Conservation (phyloP, 2,329 filamentous ascomycete genomes). For the Colletotrichum caudatum region DNA sequence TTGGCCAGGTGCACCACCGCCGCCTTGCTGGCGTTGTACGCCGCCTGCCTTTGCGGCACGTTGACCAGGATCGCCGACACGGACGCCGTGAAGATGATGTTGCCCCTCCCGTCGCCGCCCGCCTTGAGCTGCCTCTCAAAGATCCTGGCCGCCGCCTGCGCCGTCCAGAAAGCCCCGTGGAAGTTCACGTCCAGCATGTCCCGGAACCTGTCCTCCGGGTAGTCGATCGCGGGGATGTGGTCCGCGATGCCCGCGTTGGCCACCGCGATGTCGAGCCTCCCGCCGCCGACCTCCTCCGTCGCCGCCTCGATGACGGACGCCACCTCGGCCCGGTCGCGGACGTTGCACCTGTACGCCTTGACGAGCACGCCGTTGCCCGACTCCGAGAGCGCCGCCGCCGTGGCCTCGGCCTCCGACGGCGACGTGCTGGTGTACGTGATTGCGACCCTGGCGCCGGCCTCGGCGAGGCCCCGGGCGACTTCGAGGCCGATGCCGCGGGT, state of each 20-base stretch:
- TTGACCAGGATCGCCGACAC: constrained; percentile 57
- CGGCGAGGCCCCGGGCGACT: constrained; percentile 31
- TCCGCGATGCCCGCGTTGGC: constrained; percentile 57
- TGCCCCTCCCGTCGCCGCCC: constrained; percentile 47
- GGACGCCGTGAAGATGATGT: constrained; percentile 56
- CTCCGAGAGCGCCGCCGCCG: constrained; percentile 31
- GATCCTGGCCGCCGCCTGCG: constrained; percentile 55
- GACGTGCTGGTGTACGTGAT: constrained; percentile 39
- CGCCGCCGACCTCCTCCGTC: constrained; percentile 50
- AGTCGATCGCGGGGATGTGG: constrained; percentile 54
- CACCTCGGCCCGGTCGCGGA: constrained; percentile 48
- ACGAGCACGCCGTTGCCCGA: constrained; percentile 43
- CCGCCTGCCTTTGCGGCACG: constrained; percentile 55
- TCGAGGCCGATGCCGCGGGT: constrained; percentile 35
- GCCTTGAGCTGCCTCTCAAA: constrained; percentile 51
- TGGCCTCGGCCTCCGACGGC: constrained; percentile 32
- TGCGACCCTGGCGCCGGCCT: constrained; percentile 35
- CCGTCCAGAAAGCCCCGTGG: constrained; percentile 57
- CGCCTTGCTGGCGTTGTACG: constrained; percentile 82
- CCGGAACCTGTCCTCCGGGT: constrained; percentile 54
- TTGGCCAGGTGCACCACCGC: constrained; percentile 78
- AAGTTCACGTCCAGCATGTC: constrained; percentile 56
- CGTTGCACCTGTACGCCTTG: constrained; percentile 54
- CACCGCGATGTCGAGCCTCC: constrained; percentile 56
- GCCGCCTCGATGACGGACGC: constrained; percentile 47